Evolutionary conservation across 176 grass and related monocot species (phyloP), one percentile per base, ranked within the genome.

Genomic region (Zizania latifolia): DNA sequence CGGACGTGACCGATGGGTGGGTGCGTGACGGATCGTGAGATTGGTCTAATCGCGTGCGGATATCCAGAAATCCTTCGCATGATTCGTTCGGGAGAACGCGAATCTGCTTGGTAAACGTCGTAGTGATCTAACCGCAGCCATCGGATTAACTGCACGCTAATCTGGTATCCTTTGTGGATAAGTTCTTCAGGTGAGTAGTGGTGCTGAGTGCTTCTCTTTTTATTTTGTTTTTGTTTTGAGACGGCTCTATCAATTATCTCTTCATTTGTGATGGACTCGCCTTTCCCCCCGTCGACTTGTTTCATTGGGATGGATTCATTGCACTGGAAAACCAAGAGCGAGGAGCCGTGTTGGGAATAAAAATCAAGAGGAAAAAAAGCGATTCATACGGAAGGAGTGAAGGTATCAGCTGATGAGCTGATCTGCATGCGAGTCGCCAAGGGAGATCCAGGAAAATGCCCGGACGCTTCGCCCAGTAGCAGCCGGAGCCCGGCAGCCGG

Each of bases 401-500:
- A 3, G 30, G 4, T n/a, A 24, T 62, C 56, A 30, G 23, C 2
- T 57, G 44, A 22, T n/a, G n/a, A n/a, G n/a, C n/a, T n/a, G n/a
- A n/a, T 34, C 36, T 32, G 17, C 51, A 15, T 32, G 11, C 51
- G 32, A 66, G 15, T 29, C 8, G 16, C 33, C 24, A 9, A 44
- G 41, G 2, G 53, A 19, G 68, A 21, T 13, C 10, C 7, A 78
- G 73, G 57, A 82, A 66, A 38, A 58, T 34, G 29, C 70, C 19
- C 37, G 60, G 80, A 82, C 10, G 62, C 17, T 76, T 69, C 72
- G 72, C 11, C 22, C 39, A 54, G 14, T 19, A 74, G 67, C 78
- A 51, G 69, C 7, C 43, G 77, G 70, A 54, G n/a, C 7, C n/a
- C 19, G n/a, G 48, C 7, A 22, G 48, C 19, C n/a, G n/a, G n/a